Base-by-base conservation (phyloP, 495 filamentous ascomycete genomes). In the Aspergillus nidulans region DNA sequence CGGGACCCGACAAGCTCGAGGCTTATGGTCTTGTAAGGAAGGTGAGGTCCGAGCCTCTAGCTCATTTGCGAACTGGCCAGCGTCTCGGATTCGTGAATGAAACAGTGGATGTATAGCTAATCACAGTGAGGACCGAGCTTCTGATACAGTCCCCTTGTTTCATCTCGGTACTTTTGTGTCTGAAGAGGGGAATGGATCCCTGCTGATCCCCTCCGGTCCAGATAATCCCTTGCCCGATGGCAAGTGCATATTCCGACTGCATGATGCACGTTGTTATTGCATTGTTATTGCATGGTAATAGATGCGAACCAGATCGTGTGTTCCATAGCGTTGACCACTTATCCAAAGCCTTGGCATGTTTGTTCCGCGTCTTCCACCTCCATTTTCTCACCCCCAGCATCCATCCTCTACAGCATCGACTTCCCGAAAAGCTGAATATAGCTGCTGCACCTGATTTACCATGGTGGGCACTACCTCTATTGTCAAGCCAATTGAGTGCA, bases 321-420 rank as follows among this genome's bases (percentile, higher is more conserved):
- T 34, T 13, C 19, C 6, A 42, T 12, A 36, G 32, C 32, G 6
- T 15, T 36, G 32, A 36, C 32, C 6, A 8, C 13, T 12, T 49
- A 16, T 34, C 30, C 2, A 20, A 39, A 49, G 32, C 34, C 52
- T 55, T 48, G 52, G 52, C 52, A 24, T 55, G 44, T 55, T 55
- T 48, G 43, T 32, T 44, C 16, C 10, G 12, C 3, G 21, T 18
- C 13, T 39, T 16, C 19, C 13, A 6, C 15, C 26, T 28, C 26
- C 26, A 28, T 28, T 5, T 34, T 34, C 30, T 34, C 10, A 10
- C 30, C 30, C 9, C 30, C 6, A 34, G 9, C 21, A 25, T 44
- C 23, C 2, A 39, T 39, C 3, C 36, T 2, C 30, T 12, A 34
- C 4, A 34, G 4, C 15, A 7, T 6, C 30, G 30, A 34, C 10